Percentiles rank a stretch among this genome's conserved stretches.
phyloP scores from a whole-genome alignment of 108 stramenopile species.

The Skeletonema tropicum region DNA sequence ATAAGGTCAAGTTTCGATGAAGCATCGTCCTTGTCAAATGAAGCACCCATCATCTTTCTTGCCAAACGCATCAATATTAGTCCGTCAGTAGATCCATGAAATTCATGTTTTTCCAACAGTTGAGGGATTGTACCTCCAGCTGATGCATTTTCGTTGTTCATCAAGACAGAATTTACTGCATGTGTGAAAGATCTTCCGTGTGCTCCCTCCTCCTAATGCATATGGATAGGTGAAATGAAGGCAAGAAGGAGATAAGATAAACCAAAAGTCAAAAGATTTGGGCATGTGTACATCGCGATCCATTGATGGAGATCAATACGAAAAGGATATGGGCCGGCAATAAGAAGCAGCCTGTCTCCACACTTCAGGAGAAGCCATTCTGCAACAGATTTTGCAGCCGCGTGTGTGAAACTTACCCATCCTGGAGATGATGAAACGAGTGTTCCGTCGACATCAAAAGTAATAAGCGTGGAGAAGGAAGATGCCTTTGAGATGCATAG shows the following conservation, averaged over 20 bases:
- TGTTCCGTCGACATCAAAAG: conserved; percentile 63
- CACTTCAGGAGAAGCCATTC: too few relatives aligned
- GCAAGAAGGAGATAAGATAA: too few relatives aligned
- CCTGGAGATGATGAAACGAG: conserved; percentile 43
- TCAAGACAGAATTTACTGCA: conserved; percentile 36
- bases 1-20: conserved; percentile 34
- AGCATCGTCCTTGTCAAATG: conserved; percentile 19
- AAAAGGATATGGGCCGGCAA: too few relatives aligned
- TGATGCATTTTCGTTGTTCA: background rate
- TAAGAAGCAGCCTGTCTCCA: too few relatives aligned
- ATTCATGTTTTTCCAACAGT: conserved; percentile 38
- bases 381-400: too few relatives aligned
- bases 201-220: conserved; percentile 28
- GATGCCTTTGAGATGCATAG: background rate
- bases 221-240: too few relatives aligned
- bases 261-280: too few relatives aligned
- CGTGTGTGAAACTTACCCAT: too few relatives aligned
- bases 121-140: conserved; percentile 42
- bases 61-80: conserved; percentile 55
- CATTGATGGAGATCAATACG: too few relatives aligned
- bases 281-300: too few relatives aligned
- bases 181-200: conserved; percentile 52
- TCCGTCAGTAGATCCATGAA: conserved; percentile 63
- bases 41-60: conserved; percentile 27
- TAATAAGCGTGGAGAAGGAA: conserved; percentile 46